These are phyloP conservation scores for Trichoderma atroviride DNA, from an alignment of 2,329 filamentous ascomycete species.

Conservation along the genomic window DNA sequence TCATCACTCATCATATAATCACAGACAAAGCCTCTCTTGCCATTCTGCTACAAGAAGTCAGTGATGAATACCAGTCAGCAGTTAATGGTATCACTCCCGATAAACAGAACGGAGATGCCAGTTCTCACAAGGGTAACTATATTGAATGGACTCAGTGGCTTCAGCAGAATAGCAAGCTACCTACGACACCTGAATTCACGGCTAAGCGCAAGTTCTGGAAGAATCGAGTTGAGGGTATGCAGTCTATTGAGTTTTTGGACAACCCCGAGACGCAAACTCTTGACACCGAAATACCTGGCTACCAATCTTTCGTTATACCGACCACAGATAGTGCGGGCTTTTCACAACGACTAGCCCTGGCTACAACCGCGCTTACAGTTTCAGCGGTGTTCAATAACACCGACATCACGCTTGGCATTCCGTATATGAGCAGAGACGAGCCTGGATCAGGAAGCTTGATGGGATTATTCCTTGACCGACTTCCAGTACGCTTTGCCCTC, in stretches of 20 bases:
- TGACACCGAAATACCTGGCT: background rate
- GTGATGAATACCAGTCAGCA: background rate
- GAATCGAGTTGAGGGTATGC: background rate
- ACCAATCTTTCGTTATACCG: background rate
- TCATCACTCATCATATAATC: conserved; percentile 10
- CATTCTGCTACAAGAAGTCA: background rate
- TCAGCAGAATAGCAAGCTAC: background rate
- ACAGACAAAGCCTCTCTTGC: conserved; percentile 6
- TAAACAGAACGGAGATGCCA: background rate
- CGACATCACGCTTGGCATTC: background rate
- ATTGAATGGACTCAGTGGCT: conserved; percentile 9
- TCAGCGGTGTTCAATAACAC: background rate
- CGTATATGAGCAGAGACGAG: conserved; percentile 12
- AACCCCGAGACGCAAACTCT: background rate
- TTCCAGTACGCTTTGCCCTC: background rate
- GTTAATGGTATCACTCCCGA: background rate
- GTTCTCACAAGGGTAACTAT: background rate
- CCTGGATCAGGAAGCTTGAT: background rate
- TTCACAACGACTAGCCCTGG: conserved; percentile 1
- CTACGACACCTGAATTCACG: background rate
- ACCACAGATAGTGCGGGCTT: background rate
- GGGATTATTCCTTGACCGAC: conserved; percentile 4
- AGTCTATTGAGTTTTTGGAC: background rate
- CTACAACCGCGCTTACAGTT: background rate
- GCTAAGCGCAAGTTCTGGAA: background rate